phyloP scores from a whole-genome alignment of 768 basidiomycete genomes.

The Termitomyces sp. region DNA sequence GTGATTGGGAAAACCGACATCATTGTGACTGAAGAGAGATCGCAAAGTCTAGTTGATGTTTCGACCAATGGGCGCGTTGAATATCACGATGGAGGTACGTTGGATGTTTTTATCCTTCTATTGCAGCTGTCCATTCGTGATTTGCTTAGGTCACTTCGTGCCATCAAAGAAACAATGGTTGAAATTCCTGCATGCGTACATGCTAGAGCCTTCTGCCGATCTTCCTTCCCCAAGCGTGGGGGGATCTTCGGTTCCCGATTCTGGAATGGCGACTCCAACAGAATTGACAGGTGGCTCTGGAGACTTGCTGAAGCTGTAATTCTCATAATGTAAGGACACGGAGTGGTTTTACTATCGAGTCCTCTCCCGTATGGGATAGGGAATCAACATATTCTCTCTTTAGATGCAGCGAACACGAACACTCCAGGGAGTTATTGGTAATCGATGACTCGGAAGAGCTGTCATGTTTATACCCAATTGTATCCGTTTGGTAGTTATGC shows the following conservation, averaged over 20 bases:
- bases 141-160: slow-evolving; percentile 67
- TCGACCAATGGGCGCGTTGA: slow-evolving; percentile 62
- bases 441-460: not conserved
- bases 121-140: not conserved
- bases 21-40: slow-evolving; percentile 67
- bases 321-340: not conserved
- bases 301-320: slow-evolving; percentile 17
- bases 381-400: not conserved
- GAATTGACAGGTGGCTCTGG: slow-evolving; percentile 15
- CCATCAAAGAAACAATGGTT: slow-evolving; percentile 77
- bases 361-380: not conserved
- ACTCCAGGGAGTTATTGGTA: not conserved
- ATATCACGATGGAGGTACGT: slow-evolving; percentile 74
- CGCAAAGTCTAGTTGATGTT: slow-evolving; percentile 47
- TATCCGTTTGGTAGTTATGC: not conserved
- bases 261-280: slow-evolving; percentile 45
- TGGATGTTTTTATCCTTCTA: not conserved
- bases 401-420: not conserved
- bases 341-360: not conserved
- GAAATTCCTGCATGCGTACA: slow-evolving; percentile 65
- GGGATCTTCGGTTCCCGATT: slow-evolving; percentile 30
- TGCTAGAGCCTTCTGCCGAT: slow-evolving; percentile 44
- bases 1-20: slow-evolving; percentile 75
- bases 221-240: slow-evolving; percentile 39
- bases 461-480: not conserved